phyloP scores from a whole-genome alignment of 2,329 filamentous ascomycete genomes.

The Fusarium annulatum region DNA sequence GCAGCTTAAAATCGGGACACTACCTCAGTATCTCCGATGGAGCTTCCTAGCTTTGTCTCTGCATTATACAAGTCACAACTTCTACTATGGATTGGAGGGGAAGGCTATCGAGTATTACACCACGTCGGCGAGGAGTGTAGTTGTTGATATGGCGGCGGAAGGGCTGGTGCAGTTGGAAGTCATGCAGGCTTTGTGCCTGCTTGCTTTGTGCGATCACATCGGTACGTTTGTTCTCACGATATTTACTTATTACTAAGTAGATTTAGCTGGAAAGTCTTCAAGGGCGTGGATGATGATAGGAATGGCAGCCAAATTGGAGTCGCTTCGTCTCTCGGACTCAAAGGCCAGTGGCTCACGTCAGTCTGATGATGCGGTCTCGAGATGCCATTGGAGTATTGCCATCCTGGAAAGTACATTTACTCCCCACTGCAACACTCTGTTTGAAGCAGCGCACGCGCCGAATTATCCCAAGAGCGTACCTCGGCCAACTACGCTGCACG shows the following conservation, averaged over 20 bases:
- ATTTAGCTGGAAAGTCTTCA: slow-evolving; percentile 20
- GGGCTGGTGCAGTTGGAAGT: slow-evolving; percentile 23
- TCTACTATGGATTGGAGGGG: slow-evolving; percentile 27
- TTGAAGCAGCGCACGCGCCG: background rate
- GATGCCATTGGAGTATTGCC: slow-evolving; percentile 38
- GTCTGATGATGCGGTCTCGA: slow-evolving; percentile 2
- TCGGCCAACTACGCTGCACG: slow-evolving; percentile 4
- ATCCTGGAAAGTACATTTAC: slow-evolving; percentile 31
- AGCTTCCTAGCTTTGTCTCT: slow-evolving; percentile 28
- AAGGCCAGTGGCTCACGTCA: background rate
- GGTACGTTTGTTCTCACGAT: background rate
- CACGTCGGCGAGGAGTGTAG: slow-evolving; percentile 26
- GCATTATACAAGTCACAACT: slow-evolving; percentile 16
- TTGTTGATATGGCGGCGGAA: slow-evolving; percentile 30
- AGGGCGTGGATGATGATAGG: slow-evolving; percentile 44
- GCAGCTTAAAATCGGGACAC: background rate
- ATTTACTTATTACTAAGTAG: background rate
- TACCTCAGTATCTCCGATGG: slow-evolving; percentile 39
- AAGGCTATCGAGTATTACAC: slow-evolving; percentile 41
- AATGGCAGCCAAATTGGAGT: slow-evolving; percentile 32
- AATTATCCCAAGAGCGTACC: slow-evolving; percentile 31
- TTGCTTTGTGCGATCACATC: slow-evolving; percentile 38
- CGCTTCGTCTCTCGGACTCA: slow-evolving; percentile 13
- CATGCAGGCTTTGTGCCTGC: slow-evolving; percentile 33
- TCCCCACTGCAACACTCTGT: slow-evolving; percentile 7